Base-by-base conservation (phyloP, 2,329 filamentous ascomycete species). In the Talaromyces sp. region DNA sequence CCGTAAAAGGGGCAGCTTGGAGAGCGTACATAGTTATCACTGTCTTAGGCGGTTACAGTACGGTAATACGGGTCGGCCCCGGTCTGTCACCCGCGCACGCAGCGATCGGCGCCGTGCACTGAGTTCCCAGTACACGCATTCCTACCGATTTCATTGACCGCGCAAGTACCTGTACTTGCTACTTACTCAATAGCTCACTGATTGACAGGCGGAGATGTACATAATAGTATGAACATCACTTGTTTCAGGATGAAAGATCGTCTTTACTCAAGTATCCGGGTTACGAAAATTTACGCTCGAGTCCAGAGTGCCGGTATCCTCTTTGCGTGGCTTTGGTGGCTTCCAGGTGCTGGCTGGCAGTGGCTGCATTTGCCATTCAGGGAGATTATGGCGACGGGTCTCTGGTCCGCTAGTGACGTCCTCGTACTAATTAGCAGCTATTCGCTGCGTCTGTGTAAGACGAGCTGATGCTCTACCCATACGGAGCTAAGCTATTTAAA, bases 401-500 rank as follows among this genome's bases (percentile, higher is more conserved):
- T 56, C 52, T 56, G 11, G 52, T 56, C 52, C 52, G 52, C 52
- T 56, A 52, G 52, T 56, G 52, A 56, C 52, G 33, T 24, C 11
- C 50, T n/a, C 13, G 8, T 16, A 52, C 13, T 52, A 52, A 16
- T 7, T 52, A 52, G 27, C 27, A 31, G 4, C 14, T 2, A 13
- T 31, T n/a, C 31, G 24, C 8, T 52, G 24, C 13, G 48, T 39
- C 16, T 56, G 31, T 6, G 31, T 35, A 33, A 31, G 33, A 52
- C 48, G 16, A 33, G 27, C 48, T 33, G 48, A 52, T 52, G 16
- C 24, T n/a, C 47, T 47, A 0, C 10, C 22, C 48, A 35, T 52
- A 52, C 48, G 9, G 16, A 9, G 7, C 56, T 58, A 58, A 39
- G 5, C 56, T 14, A 24, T 9, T 27, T 24, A 0, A n/a, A 58